These are phyloP conservation scores for Salix brachista DNA, from an alignment of 345 rosid genomes.

Conservation along the genomic window DNA sequence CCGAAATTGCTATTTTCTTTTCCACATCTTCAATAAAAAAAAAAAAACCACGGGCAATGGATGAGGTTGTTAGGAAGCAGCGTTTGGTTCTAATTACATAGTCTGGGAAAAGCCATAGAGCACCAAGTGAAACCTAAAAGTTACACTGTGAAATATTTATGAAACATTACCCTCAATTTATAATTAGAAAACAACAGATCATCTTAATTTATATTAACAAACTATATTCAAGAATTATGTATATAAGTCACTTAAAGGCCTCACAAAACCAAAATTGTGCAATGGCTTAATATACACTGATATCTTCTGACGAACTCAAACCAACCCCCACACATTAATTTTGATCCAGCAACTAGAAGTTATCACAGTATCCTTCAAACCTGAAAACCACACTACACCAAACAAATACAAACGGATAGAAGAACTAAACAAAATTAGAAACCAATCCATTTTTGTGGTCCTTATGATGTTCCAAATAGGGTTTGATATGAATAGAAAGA, in stretches of 20 bases:
- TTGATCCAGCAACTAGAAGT: not conserved
- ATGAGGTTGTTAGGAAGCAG: not conserved
- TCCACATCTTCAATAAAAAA: too few relatives aligned
- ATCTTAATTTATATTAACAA: too few relatives aligned
- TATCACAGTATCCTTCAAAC: too few relatives aligned
- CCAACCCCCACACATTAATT: not conserved
- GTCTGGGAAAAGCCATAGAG: too few relatives aligned
- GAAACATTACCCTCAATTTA: too few relatives aligned
- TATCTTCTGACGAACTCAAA: not conserved
- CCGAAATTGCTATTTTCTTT: too few relatives aligned
- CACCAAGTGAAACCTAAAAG: too few relatives aligned
- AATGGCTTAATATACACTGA: not conserved
- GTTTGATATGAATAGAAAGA: not conserved
- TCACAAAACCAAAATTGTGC: not conserved
- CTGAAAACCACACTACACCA: not conserved
- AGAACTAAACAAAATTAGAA: not conserved
- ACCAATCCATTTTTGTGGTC: not conserved
- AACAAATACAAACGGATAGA: not conserved
- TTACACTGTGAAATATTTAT: not conserved
- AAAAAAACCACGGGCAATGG: not conserved
- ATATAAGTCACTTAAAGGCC: not conserved
- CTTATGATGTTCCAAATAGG: not conserved
- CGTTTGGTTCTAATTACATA: too few relatives aligned
- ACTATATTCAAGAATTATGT: too few relatives aligned
- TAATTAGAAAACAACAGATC: too few relatives aligned